Conservation (phyloP, 2,329 filamentous ascomycete genomes). For the Cryphonectria radicalis region DNA sequence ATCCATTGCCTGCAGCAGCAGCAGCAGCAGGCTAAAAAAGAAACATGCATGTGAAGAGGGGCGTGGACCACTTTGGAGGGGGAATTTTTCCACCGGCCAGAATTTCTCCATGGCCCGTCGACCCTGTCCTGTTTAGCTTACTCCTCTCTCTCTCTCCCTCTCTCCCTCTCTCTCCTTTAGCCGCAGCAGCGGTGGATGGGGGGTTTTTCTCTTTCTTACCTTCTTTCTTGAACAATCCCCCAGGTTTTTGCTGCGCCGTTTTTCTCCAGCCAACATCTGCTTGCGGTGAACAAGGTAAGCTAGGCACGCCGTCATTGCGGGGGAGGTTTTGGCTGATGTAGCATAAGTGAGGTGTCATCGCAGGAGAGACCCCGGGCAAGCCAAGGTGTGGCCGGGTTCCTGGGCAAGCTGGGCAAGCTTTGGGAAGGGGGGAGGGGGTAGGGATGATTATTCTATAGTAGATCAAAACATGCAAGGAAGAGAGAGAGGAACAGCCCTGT, state of each 20-base stretch:
- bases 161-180: neutral
- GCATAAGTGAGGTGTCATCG: constrained; percentile 1
- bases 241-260: neutral
- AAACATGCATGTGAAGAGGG: too few species aligned
- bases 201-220: neutral
- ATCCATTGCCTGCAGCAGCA: neutral
- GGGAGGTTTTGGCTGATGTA: neutral
- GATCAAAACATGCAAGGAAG: neutral
- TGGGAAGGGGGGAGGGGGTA: too few species aligned
- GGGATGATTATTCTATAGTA: neutral
- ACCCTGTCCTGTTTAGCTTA: neutral
- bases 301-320: constrained; percentile 1
- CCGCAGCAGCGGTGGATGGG: neutral
- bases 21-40: neutral
- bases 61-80: too few species aligned
- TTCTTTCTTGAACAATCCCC: neutral
- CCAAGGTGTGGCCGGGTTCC: neutral
- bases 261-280: neutral
- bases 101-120: constrained; percentile 3
- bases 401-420: too few species aligned
- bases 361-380: neutral
- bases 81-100: constrained; percentile 10
- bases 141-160: neutral
- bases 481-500: neutral
- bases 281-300: neutral